These are phyloP conservation scores for Xylaria sp. DNA, from an alignment of 2,329 filamentous ascomycete species.

Conservation along the genomic window DNA sequence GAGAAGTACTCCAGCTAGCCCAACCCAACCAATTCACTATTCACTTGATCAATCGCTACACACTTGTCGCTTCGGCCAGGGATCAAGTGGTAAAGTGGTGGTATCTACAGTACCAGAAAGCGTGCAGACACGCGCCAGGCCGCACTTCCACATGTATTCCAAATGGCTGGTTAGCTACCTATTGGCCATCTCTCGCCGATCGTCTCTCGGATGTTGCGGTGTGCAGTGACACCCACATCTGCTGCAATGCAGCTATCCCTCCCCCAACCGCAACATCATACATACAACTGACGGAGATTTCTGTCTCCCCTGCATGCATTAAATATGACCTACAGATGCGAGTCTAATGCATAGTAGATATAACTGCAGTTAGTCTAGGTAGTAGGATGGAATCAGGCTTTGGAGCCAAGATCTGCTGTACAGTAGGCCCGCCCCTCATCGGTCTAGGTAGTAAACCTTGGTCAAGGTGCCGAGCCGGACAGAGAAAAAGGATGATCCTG, in stretches of 20 bases:
- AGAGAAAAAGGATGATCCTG: not conserved
- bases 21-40: not conserved
- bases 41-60: not conserved
- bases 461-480: constrained; percentile 21
- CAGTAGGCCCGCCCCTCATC: constrained; percentile 27
- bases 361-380: constrained; percentile 26
- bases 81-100: not conserved
- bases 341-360: constrained; percentile 35
- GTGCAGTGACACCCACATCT: constrained; percentile 34
- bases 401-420: constrained; percentile 31
- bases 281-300: constrained; percentile 33
- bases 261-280: constrained; percentile 26
- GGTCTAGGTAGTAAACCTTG: not conserved
- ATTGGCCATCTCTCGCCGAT: constrained; percentile 21
- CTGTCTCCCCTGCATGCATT: constrained; percentile 38
- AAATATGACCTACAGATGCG: constrained; percentile 35
- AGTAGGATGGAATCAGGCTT: constrained; percentile 31
- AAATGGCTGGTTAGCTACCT: not conserved
- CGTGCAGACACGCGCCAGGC: not conserved
- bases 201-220: constrained; percentile 29
- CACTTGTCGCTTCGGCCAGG: not conserved
- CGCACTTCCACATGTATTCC: not conserved
- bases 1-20: not conserved
- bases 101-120: not conserved
- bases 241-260: constrained; percentile 36